phyloP scores from a whole-genome alignment of 371 early-diverging fungal genomes.

The Mucor velutinosus region DNA sequence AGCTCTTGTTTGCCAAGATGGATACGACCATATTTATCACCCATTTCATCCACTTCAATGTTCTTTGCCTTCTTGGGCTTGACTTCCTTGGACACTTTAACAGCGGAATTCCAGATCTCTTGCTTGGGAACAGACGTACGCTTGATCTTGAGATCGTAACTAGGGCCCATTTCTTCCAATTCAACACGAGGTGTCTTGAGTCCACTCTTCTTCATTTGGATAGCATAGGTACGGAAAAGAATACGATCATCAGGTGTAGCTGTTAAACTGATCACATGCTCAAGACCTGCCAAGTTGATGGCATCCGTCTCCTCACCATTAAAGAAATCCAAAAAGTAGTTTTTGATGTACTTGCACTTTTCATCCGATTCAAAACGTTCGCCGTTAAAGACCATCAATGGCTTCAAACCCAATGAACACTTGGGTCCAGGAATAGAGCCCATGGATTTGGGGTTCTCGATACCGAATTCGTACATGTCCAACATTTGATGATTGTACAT shows the following conservation, averaged over 20 bases:
- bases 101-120: constrained; percentile 84
- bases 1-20: constrained; percentile 94
- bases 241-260: constrained; percentile 72
- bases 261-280: constrained; percentile 87
- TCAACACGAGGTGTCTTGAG: constrained; percentile 87
- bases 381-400: constrained; percentile 89
- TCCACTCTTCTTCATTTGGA: constrained; percentile 86
- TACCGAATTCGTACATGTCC: constrained; percentile 95
- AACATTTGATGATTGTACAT: constrained; percentile 91
- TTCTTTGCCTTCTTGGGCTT: constrained; percentile 94
- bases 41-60: constrained; percentile 82
- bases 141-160: constrained; percentile 80
- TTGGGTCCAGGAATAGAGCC: constrained; percentile 77
- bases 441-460: constrained; percentile 69
- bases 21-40: constrained; percentile 90
- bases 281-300: constrained; percentile 87
- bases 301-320: constrained; percentile 75
- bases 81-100: constrained; percentile 83
- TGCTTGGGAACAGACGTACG: constrained; percentile 73
- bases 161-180: constrained; percentile 93
- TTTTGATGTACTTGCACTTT: constrained; percentile 75
- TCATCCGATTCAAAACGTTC: constrained; percentile 79
- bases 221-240: constrained; percentile 79
- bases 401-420: constrained; percentile 87
- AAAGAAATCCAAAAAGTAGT: constrained; percentile 89